Base-by-base conservation (phyloP, 345 rosid species). In the Dipteronia dyeriana region DNA sequence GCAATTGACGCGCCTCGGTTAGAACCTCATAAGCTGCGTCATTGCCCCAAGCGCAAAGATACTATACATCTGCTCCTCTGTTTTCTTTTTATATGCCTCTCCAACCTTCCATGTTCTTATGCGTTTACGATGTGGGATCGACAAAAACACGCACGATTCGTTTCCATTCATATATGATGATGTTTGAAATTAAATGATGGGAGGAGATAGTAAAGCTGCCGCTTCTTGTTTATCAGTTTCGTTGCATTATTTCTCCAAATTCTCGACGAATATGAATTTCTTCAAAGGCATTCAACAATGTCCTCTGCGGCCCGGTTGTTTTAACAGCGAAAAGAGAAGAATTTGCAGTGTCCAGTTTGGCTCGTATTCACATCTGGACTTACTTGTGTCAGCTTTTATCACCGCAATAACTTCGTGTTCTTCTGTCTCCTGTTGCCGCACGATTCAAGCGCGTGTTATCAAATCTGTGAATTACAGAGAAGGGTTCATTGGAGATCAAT, bases 401-500 rank as follows among this genome's bases (percentile, higher is more conserved):
- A 11, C 26, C 59, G 81, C 86, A 53, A 66, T 89, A 79, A 73
- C 53, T 14, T 82, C 90, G 57, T 89, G 88, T 76, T 69, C 71
- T 69, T 85, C 90, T 11, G 26, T 84, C 78, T 66, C 68, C 14
- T 7, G 11, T 61, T 81, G 92, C 75, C 81, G 75, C 65, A 75
- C 78, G 12, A 61, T 86, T 78, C 96, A 91, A 65, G 87, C 86
- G 56, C 82, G 76, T 51, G 88, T 83, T 54, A 67, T 91, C 68
- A 93, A 93, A 78, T 81, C 76, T 8, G 68, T 87, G 70, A 84
- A 75, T 82, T 93, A 86, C 75, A 78, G 84, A 25, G 88, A 88
- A 31, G 96, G 93, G 6, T 93, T 89, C 76, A 76, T 91, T 29
- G 94, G 93, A 41, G 94, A 91, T 78, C 93, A 87, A 75, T 68